phyloP scores from a whole-genome alignment of 108 stramenopile species.

The Hondaea fermentalgiana region DNA sequence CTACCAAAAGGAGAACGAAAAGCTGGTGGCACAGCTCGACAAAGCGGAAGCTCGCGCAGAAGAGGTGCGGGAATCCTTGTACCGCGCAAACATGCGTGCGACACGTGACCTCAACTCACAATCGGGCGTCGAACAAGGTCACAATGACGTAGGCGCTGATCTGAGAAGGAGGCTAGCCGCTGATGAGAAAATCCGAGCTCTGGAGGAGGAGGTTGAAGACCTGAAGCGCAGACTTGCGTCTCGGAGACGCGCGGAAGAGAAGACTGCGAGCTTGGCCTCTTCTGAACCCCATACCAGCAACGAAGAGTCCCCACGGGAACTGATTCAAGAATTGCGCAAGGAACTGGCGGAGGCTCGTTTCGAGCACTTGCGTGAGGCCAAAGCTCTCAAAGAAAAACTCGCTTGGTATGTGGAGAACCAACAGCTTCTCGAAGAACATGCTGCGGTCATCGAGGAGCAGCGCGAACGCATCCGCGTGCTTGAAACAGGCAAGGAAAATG shows the following conservation, averaged over 20 bases:
- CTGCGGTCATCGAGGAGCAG: neutral
- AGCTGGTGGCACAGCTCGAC: conserved; percentile 21
- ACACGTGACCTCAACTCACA: conserved; percentile 22
- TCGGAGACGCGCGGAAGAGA: neutral
- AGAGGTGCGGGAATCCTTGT: conserved; percentile 24
- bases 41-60: conserved; percentile 22
- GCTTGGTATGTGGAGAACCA: conserved; percentile 32
- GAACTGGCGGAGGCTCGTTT: conserved; percentile 21
- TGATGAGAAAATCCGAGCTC: conserved; percentile 4
- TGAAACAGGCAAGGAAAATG: neutral
- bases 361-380: neutral
- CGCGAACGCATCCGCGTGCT: neutral
- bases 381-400: conserved; percentile 21
- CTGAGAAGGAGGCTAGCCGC: conserved; percentile 23
- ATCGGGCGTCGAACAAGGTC: neutral
- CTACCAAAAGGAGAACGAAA: conserved; percentile 38
- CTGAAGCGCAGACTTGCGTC: neutral
- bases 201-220: conserved; percentile 16
- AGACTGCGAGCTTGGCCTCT: neutral
- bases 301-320: conserved; percentile 1
- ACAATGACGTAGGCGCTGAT: neutral
- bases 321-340: conserved; percentile 17
- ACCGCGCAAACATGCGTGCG: conserved; percentile 25
- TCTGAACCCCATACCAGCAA: neutral
- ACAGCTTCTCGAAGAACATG: neutral